Base-by-base conservation (phyloP, 73 alveolate genomes). In the Paramecium primaurelia region DNA sequence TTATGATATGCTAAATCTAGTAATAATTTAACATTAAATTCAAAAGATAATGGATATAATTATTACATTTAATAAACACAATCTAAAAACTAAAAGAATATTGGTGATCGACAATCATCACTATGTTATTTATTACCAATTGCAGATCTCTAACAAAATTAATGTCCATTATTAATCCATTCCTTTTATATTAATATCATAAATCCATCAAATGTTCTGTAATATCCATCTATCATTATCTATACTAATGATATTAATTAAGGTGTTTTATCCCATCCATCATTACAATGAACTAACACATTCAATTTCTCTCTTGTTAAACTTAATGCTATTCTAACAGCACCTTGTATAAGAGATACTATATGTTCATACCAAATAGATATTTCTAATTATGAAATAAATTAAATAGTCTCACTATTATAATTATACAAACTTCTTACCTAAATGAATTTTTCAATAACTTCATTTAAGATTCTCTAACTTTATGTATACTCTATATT, bases 261-360 rank as follows among this genome's bases (percentile, higher is more conserved):
- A 10, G 99, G 97, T 4, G 99, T 98, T 92, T 99, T 95, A 97
- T 98, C 99, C 99, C 99, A 98, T 14, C 99, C 99, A 96, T 98
- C 99, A 60, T 97, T 87, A 86, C 99, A 98, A 92, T 98, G 99
- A 71, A 98, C 98, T 22, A 98, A 92, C 6, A 96, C 98, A 92
- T 93, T 89, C 22, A 88, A 28, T 20, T 84, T 86, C 58, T 93
- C 94, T 14, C 16, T 80, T 44, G 34, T 30, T 32, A 93, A 77
- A 8, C 92, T 75, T 6, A 32, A 44, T 8, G 93, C 93, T 18
- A 77, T 91, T 71, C 45, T 90, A 38, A 49, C 59, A 37, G 96
- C 42, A 3, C 95, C 95, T 32, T 77, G 30, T 18, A 93, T 58
- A 6, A 93, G 42, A 1, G 92, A 49, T 4, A 85, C 77, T 14